Conservation (phyloP, 2,329 filamentous ascomycete species). For the Clarireedia homoeocarpa region DNA sequence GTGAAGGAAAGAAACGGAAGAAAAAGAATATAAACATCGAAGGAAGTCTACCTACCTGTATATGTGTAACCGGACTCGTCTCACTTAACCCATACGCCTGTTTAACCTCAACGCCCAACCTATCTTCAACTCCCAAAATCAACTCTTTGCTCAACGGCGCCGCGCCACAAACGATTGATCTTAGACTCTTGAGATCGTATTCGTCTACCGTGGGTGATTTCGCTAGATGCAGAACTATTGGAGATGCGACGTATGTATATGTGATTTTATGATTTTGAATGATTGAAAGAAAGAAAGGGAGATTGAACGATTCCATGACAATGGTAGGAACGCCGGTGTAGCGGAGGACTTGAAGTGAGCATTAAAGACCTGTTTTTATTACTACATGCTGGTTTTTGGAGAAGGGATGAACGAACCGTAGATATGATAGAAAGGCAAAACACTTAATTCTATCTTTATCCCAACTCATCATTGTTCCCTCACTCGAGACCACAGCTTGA, state of each 20-base stretch:
- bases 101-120: slow-evolving; percentile 14
- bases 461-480: not conserved
- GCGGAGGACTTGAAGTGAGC: slow-evolving; percentile 41
- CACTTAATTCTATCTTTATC: slow-evolving; percentile 19
- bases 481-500: slow-evolving; percentile 41
- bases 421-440: slow-evolving; percentile 1
- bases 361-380: slow-evolving; percentile 33
- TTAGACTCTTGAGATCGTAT: slow-evolving; percentile 45
- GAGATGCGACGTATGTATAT: slow-evolving; percentile 46
- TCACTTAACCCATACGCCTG: slow-evolving; percentile 87
- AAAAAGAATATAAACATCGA: not conserved
- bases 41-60: slow-evolving; percentile 31
- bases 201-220: slow-evolving; percentile 45
- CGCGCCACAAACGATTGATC: slow-evolving; percentile 42
- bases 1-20: not conserved
- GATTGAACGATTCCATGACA: not conserved
- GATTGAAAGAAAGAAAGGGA: slow-evolving; percentile 39
- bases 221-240: slow-evolving; percentile 49
- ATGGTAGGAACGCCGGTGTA: slow-evolving; percentile 12
- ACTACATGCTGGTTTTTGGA: not conserved
- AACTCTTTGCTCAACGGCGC: slow-evolving; percentile 36
- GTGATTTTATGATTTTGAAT: slow-evolving; percentile 47
- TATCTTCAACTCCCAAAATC: not conserved
- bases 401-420: too few species aligned
- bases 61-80: slow-evolving; percentile 69